phyloP scores from a whole-genome alignment of 106 monocot genomes.

The Allium fistulosum region DNA sequence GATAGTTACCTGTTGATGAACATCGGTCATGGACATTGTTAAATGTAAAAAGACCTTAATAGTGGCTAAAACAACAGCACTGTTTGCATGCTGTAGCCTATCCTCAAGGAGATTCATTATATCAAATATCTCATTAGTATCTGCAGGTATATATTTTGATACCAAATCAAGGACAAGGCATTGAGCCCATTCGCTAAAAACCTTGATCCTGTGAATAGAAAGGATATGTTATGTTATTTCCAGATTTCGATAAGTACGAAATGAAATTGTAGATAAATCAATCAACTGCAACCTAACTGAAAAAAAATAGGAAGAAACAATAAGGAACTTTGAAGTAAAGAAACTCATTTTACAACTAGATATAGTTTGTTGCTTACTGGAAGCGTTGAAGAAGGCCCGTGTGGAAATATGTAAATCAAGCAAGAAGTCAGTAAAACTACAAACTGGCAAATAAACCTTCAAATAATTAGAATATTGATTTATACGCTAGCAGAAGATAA shows the following conservation, averaged over 20 bases:
- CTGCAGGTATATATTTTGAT: slow-evolving; percentile 84
- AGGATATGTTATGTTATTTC: background rate
- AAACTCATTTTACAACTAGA: background rate
- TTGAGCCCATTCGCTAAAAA: slow-evolving; percentile 99
- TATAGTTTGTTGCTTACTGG: background rate
- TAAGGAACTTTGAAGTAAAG: background rate
- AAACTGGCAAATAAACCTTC: too few relatives aligned
- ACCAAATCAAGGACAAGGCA: slow-evolving; percentile 92
- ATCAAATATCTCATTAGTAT: slow-evolving; percentile 92
- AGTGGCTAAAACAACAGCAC: slow-evolving; percentile 94
- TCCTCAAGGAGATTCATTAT: slow-evolving; percentile 99
- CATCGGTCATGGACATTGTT: slow-evolving; percentile 99
- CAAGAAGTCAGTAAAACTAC: too few relatives aligned
- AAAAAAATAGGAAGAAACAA: background rate
- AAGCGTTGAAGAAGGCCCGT: too few relatives aligned
- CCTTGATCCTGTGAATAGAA: slow-evolving; percentile 63
- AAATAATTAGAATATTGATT: too few relatives aligned
- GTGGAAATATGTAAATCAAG: too few relatives aligned
- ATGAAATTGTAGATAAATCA: slow-evolving; percentile 3
- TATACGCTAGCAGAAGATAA: too few relatives aligned
- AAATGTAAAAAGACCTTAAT: slow-evolving; percentile 93
- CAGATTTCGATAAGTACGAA: background rate
- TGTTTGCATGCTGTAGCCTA: slow-evolving; percentile 97
- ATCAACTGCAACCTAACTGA: background rate
- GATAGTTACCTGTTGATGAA: slow-evolving; percentile 88